A percentile compares a stretch with the other conserved stretches of the same genome.
Conservation (phyloP, 2,329 filamentous ascomycete genomes). For the Rutstroemia sp. region DNA sequence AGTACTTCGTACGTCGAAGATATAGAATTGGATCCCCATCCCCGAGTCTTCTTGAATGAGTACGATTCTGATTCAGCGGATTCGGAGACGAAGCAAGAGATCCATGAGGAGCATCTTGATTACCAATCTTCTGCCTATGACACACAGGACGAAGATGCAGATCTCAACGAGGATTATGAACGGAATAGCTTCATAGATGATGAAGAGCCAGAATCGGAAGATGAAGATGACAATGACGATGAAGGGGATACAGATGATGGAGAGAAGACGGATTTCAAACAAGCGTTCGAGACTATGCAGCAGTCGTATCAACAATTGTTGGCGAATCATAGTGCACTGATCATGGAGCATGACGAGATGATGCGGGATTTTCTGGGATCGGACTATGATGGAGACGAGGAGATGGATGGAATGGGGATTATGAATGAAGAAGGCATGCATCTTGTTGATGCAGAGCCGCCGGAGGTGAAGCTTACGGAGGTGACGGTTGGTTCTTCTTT, state of each 20-base stretch:
- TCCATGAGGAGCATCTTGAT: slow-evolving; percentile 19
- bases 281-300: slow-evolving; percentile 4
- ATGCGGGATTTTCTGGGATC: slow-evolving; percentile 12
- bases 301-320: not conserved
- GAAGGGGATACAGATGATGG: not conserved
- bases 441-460: slow-evolving; percentile 12
- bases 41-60: slow-evolving; percentile 8
- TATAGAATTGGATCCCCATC: not conserved
- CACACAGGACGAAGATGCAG: slow-evolving; percentile 18
- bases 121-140: slow-evolving; percentile 25
- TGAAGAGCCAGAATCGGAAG: slow-evolving; percentile 9
- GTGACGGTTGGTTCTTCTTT: slow-evolving; percentile 12
- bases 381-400: slow-evolving; percentile 14
- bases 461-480: slow-evolving; percentile 16
- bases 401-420: slow-evolving; percentile 7
- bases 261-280: slow-evolving; percentile 19
- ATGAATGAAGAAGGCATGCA: slow-evolving; percentile 12
- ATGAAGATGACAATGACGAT: not conserved
- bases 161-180: slow-evolving; percentile 21
- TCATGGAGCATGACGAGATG: slow-evolving; percentile 10
- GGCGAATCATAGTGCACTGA: not conserved
- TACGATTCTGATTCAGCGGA: slow-evolving; percentile 10
- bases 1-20: slow-evolving; percentile 16
- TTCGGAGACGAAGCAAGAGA: not conserved
- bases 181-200: slow-evolving; percentile 23